Evolutionary conservation across 805 yeast species (phyloP).

Genomic region (Saturnispora galanensis): DNA sequence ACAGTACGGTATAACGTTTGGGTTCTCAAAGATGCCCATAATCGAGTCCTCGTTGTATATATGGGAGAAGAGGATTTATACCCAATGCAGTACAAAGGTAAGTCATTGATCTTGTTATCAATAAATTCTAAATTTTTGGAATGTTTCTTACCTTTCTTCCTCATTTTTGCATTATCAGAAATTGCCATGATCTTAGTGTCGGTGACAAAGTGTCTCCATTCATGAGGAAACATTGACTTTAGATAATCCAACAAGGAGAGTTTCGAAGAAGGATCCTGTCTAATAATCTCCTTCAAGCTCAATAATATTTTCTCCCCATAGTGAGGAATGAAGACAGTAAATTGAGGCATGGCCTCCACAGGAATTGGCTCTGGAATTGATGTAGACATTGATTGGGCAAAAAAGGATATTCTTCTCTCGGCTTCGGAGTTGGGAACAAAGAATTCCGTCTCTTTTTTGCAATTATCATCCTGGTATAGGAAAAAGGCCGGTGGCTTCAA

Average conservation of each 20-base stretch:
- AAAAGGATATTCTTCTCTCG: conserved; percentile 41
- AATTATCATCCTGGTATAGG: conserved; percentile 38
- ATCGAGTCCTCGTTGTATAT: conserved; percentile 58
- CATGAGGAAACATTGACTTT: conserved; percentile 58
- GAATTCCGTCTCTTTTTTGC: conserved; percentile 29
- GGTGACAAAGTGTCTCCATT: conserved; percentile 74
- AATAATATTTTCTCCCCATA: conserved; percentile 41
- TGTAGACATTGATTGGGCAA: conserved; percentile 43
- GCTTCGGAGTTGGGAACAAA: conserved; percentile 40
- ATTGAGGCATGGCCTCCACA: conserved; percentile 38
- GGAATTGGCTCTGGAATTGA: conserved; percentile 41
- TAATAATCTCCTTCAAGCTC: conserved; percentile 36
- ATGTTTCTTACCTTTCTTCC: conserved; percentile 16
- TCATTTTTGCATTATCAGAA: conserved; percentile 27
- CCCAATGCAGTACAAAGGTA: conserved; percentile 66
- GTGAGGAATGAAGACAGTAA: conserved; percentile 44
- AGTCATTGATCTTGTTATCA: conserved; percentile 42
- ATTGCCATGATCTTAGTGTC: conserved; percentile 52
- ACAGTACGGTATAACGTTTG: conserved; percentile 80
- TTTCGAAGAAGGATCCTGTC: conserved; percentile 35
- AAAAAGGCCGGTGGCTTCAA: conserved; percentile 38
- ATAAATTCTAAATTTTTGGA: conserved; percentile 13
- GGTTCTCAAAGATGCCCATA: conserved; percentile 80
- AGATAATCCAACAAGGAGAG: conserved; percentile 67
- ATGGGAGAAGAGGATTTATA: conserved; percentile 59